Base-by-base conservation (phyloP, 306 rosid genomes). In the Rosa lucieae region DNA sequence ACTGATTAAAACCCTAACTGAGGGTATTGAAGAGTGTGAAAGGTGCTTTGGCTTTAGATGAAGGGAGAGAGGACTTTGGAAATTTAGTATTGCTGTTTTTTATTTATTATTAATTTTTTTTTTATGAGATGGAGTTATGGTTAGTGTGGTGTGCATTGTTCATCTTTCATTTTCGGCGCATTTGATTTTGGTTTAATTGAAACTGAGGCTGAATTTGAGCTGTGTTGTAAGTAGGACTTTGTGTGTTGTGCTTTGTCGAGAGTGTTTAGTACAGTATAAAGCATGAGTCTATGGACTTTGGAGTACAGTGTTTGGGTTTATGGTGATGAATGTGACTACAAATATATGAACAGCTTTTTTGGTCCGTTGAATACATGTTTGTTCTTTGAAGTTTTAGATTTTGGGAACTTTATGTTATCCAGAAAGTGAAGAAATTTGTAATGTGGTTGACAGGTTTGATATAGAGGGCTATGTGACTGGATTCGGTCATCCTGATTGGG, bases 401-500 rank as follows among this genome's bases (percentile, higher is more conserved):
- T 55, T 49, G 46, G 68, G 26, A 67, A 40, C 46, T 29, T 32
- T 47, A 43, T 5, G 49, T 43, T 67, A 66, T 76, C 23, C 61
- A 78, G 66, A 72, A 62, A 62, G 37, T 86, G 77, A 14, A 18
- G 23, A 71, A 59, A 69, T 46, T 55, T 76, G 56, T 65, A 15
- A 44, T 49, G 32, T 77, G 79, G 51, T 86, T 80, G 46, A 59
- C 91, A 93, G 99, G 72, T 93, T 96, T 79, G 89, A 96, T 69
- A 82, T 96, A 18, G 90, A 93, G 47, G 98, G 98, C 52, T 86
- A 86, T 8, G 94, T 91, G 21, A 88, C 98, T 67, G 86, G 97
- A 37, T 93, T 93, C 72, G 99, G 99, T 52, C 98, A 93, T 88
- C 98, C 97, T 7, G 97, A 96, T 15, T 96, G 99, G 99, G 94